Conservation (phyloP, 768 basidiomycete genomes). For the Thelephora ganbajun region DNA sequence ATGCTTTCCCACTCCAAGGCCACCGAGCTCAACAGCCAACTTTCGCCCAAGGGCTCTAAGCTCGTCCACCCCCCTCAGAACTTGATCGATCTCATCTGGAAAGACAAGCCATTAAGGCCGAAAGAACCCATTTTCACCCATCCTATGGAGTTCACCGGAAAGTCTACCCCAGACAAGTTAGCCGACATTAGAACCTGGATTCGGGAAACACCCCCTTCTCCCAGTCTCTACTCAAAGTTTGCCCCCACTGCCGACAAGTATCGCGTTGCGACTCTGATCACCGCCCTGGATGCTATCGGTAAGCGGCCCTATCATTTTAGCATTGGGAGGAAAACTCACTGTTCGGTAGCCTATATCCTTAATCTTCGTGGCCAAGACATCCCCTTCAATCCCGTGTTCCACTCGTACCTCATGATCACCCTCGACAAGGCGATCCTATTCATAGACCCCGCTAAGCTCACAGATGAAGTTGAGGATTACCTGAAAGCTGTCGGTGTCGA, state of each 20-base stretch:
- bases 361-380: constrained; percentile 87
- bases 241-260: constrained; percentile 48
- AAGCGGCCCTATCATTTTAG: constrained; percentile 11
- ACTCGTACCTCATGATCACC: constrained; percentile 70
- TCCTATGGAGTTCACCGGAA: constrained; percentile 56
- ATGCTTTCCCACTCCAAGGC: constrained; percentile 70
- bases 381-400: constrained; percentile 86
- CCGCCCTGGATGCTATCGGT: constrained; percentile 62
- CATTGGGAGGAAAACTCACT: constrained; percentile 2
- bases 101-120: constrained; percentile 58
- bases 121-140: constrained; percentile 53
- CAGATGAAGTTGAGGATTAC: constrained; percentile 42
- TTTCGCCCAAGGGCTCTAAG: constrained; percentile 41
- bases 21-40: constrained; percentile 39
- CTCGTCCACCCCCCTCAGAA: constrained; percentile 76
- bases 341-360: constrained; percentile 56
- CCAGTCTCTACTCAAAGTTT: no score
- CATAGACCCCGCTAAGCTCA: constrained; percentile 55
- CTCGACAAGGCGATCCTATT: constrained; percentile 55
- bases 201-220: no score
- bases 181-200: constrained; percentile 60
- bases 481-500: constrained; percentile 42
- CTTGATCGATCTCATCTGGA: constrained; percentile 73
- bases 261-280: constrained; percentile 55
- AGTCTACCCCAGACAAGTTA: constrained; percentile 61